Percentiles rank a stretch among this genome's conserved stretches.
These are phyloP conservation scores for Kickxella alabastrina DNA, from an alignment of 192 early-diverging fungal species.

Conservation along the genomic window DNA sequence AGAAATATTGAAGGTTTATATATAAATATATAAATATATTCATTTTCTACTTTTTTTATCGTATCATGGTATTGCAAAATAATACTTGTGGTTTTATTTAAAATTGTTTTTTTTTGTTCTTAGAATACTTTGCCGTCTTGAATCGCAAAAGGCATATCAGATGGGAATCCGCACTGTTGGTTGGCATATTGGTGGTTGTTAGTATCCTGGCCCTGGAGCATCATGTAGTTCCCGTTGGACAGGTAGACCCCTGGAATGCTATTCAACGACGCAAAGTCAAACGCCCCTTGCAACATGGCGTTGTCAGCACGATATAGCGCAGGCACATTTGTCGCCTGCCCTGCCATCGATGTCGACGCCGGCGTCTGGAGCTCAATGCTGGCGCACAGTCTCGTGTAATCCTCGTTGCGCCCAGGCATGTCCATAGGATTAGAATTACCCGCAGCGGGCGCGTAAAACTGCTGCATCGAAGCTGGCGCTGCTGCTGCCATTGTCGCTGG, in stretches of 20 bases:
- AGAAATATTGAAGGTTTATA: not conserved
- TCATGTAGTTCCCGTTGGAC: not conserved
- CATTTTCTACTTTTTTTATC: no score
- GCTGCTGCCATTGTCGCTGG: no score
- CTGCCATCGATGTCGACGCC: no score
- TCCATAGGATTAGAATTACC: no score
- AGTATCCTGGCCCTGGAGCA: not conserved
- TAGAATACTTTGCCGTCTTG: conserved; percentile 19
- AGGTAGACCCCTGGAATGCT: conserved; percentile 7
- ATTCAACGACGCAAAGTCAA: not conserved
- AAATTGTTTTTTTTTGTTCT: no score
- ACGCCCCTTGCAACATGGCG: not conserved
- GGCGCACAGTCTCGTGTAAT: not conserved
- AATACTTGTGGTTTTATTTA: no score
- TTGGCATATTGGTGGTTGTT: not conserved
- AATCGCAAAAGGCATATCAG: conserved; percentile 1
- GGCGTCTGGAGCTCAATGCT: not conserved
- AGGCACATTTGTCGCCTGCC: no score
- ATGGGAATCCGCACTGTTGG: conserved; percentile 2
- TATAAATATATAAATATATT: not conserved
- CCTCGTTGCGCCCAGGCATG: no score
- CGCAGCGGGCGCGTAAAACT: not conserved
- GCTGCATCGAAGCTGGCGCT: not conserved
- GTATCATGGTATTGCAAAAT: no score
- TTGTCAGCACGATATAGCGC: no score